Conservation (phyloP, 73 alveolate genomes). For the Paramecium bursaria region DNA sequence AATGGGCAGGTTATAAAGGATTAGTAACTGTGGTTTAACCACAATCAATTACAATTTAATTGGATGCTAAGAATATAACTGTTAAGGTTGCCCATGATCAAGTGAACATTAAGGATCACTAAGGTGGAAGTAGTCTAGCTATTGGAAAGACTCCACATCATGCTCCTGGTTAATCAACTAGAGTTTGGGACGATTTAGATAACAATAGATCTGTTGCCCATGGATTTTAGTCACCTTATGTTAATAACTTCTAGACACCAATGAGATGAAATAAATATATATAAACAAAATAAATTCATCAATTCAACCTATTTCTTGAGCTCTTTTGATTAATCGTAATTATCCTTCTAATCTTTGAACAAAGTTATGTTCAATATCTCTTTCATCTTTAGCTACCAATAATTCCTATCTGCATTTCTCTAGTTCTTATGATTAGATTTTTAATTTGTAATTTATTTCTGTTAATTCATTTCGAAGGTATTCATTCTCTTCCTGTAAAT, state of each 20-base stretch:
- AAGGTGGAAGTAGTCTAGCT: neutral
- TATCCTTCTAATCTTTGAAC: constrained; percentile 8
- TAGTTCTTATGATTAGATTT: neutral
- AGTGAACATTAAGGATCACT: neutral
- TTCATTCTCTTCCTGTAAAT: constrained; percentile 3
- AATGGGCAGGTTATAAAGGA: constrained; percentile 40
- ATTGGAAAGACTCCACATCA: constrained; percentile 46
- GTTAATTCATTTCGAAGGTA: neutral
- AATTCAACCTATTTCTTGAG: neutral
- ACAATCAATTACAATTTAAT: neutral
- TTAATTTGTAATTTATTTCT: neutral
- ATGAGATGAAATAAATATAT: too few species aligned
- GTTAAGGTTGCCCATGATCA: constrained; percentile 39
- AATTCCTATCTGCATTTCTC: neutral
- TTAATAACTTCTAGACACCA: too few species aligned
- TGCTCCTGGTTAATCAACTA: constrained; percentile 41
- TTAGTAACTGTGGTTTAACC: neutral
- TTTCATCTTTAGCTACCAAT: neutral
- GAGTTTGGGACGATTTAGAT: constrained; percentile 62
- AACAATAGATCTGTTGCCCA: neutral
- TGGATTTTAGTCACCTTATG: constrained; percentile 47
- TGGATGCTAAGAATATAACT: constrained; percentile 18
- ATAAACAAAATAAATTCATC: too few species aligned
- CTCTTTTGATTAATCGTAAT: neutral
- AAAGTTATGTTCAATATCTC: constrained; percentile 23